phyloP scores from a whole-genome alignment of 371 early-diverging fungal genomes.

The Paramicrosporidium saccamoebae region DNA sequence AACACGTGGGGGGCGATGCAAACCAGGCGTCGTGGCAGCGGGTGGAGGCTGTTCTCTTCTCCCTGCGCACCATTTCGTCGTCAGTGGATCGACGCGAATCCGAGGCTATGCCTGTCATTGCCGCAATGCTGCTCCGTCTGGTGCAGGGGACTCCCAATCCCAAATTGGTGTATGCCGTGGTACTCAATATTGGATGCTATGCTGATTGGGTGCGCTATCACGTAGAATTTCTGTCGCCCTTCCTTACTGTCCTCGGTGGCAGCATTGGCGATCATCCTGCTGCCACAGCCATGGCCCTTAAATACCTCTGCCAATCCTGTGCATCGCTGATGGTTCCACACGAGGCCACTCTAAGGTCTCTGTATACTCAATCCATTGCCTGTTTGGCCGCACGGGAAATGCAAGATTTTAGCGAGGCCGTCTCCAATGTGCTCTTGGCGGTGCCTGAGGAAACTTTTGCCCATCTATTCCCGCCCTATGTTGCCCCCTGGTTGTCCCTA shows the following conservation, averaged over 20 bases:
- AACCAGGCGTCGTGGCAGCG: conserved; percentile 40
- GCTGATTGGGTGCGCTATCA: conserved; percentile 63
- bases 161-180: conserved; percentile 68
- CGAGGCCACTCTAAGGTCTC: neutral
- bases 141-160: conserved; percentile 66
- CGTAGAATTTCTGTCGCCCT: conserved; percentile 53
- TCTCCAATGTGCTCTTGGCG: no score
- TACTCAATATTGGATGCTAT: conserved; percentile 74
- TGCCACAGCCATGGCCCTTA: conserved; percentile 51
- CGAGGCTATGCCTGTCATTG: conserved; percentile 43
- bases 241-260: conserved; percentile 42
- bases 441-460: no score
- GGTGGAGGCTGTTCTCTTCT: conserved; percentile 70
- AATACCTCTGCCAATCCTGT: conserved; percentile 58
- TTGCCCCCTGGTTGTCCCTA: no score
- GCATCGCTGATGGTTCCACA: conserved; percentile 4
- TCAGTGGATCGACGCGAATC: conserved; percentile 28
- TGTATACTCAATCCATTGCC: neutral
- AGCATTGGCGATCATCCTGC: conserved; percentile 56
- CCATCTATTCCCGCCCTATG: no score
- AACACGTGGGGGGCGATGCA: conserved; percentile 2
- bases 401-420: no score
- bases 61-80: conserved; percentile 63
- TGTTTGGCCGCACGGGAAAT: no score
- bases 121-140: conserved; percentile 42